Percentiles rank a stretch among this genome's conserved stretches.
Conservation (phyloP, 2,329 filamentous ascomycete species). For the Nemania sp. region DNA sequence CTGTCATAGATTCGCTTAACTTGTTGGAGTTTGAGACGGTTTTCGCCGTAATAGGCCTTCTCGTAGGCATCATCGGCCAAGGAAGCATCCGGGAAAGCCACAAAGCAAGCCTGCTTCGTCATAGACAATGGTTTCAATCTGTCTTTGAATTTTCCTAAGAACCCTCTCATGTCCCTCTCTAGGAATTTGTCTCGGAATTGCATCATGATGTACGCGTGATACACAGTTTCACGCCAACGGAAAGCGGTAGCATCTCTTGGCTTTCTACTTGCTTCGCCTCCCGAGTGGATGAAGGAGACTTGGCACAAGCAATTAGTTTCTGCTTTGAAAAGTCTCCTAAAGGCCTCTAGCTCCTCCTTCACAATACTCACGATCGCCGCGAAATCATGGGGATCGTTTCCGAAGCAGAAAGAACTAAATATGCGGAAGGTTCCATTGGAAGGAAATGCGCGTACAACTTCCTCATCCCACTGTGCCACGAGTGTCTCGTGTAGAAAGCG, state of each 20-base stretch:
- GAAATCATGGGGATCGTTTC: constrained; percentile 24
- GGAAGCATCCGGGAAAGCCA: constrained; percentile 50
- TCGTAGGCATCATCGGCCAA: constrained; percentile 37
- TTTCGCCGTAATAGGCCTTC: constrained; percentile 51
- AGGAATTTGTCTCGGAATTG: constrained; percentile 51
- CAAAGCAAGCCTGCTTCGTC: constrained; percentile 42
- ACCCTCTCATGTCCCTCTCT: constrained; percentile 47
- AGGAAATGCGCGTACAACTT: constrained; percentile 44
- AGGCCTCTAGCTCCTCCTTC: constrained; percentile 34
- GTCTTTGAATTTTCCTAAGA: constrained; percentile 43
- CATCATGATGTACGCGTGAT: constrained; percentile 50
- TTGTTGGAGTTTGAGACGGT: constrained; percentile 40
- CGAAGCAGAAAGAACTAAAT: constrained; percentile 47
- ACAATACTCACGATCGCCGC: constrained; percentile 39
- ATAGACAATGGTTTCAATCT: constrained; percentile 43
- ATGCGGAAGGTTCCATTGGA: constrained; percentile 44
- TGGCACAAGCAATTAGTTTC: constrained; percentile 36
- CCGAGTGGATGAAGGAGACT: constrained; percentile 49
- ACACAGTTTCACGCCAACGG: constrained; percentile 48
- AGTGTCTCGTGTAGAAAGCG: constrained; percentile 50
- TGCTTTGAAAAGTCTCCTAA: constrained; percentile 13
- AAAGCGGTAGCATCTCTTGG: constrained; percentile 48
- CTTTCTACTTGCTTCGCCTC: constrained; percentile 4
- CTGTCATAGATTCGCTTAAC: constrained; percentile 50
- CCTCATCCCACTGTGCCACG: constrained; percentile 48